Base-by-base conservation (phyloP, 306 rosid species). In the Albizia julibrissin region DNA sequence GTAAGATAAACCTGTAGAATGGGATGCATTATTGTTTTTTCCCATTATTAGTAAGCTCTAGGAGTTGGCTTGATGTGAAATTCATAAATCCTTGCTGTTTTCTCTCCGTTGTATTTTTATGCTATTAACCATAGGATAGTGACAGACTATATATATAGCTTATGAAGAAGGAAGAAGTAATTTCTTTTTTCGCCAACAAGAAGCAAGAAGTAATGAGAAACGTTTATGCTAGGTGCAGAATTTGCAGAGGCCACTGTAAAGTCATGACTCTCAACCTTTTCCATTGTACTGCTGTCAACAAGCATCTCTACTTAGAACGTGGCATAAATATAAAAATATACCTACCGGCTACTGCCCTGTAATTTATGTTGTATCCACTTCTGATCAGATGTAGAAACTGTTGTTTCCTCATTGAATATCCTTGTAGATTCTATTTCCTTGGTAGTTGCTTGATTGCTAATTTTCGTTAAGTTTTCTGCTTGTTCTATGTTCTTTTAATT, bases 1-100 rank as follows among this genome's bases (percentile, higher is more conserved):
- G 15, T 24, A 59, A 59, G 33, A 59, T 24, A 22, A 59, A 59
- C 33, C 66, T n/a, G 50, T 78, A 22, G 54, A 50, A 67, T 52
- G 75, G 42, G 82, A 79, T 26, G 58, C 31, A 39, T 79, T 12
- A 69, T 24, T 43, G 46, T 79, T 50, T 79, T 59, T 29, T 14
- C 15, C n/a, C 31, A 8, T 31, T 61, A 62, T 22, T 42, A 62
- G 43, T 26, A 43, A 64, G 80, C 31, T 64, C 46, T 29, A 64
- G 14, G 73, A 31, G 33, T 15, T 3, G 79, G 54, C 26, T 46
- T 77, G 34, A 61, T 42, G 49, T 37, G 26, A 34, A 54, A 34
- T 56, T 71, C 58, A 6, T 39, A 22, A 5, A 29, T 44, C 43
- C 73, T 46, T 27, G 58, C 46, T 62, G 44, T 19, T 16, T 59